Evolutionary conservation across 192 early-diverging fungal species (phyloP).

Genomic region (Geosiphon pyriformis): DNA sequence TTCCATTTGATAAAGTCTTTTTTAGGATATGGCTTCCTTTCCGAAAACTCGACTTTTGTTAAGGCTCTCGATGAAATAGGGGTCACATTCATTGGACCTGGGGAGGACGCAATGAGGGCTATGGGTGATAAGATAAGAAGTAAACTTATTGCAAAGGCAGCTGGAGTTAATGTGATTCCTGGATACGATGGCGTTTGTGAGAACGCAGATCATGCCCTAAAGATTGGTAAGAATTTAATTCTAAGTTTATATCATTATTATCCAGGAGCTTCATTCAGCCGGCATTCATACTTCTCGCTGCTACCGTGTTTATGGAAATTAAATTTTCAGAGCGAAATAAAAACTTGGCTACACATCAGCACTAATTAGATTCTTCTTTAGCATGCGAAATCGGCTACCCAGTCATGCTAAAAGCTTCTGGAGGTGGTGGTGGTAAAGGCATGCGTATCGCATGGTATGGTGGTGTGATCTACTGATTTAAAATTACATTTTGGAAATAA

Average conservation of each 20-base stretch:
- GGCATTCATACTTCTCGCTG: too few relatives aligned
- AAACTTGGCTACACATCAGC: too few relatives aligned
- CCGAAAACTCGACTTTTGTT: conserved; percentile 85
- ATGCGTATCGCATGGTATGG: conserved; percentile 70
- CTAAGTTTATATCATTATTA: too few relatives aligned
- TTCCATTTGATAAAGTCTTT: conserved; percentile 19
- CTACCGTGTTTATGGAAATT: too few relatives aligned
- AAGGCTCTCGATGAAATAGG: conserved; percentile 65
- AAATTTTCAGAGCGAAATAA: too few relatives aligned
- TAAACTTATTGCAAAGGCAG: conserved; percentile 67
- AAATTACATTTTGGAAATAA: too few relatives aligned
- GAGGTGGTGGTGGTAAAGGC: conserved; percentile 81
- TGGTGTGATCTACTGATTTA: too few relatives aligned
- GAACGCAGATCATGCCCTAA: conserved; percentile 66
- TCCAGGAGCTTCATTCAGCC: too few relatives aligned
- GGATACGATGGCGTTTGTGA: conserved; percentile 82
- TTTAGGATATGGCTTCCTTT: conserved; percentile 83
- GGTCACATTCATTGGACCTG: conserved; percentile 70
- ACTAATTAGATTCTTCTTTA: conserved; percentile 21
- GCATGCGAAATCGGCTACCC: conserved; percentile 67
- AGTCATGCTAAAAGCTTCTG: conserved; percentile 81
- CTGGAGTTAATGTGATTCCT: conserved; percentile 75
- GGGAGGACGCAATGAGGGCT: conserved; percentile 59
- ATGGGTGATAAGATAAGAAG: conserved; percentile 83
- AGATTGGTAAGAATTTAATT: conserved; percentile 43